Percentiles rank a stretch among this genome's conserved stretches.
These are phyloP conservation scores for Draba incana DNA, from an alignment of 345 rosid genomes.

Conservation along the genomic window DNA sequence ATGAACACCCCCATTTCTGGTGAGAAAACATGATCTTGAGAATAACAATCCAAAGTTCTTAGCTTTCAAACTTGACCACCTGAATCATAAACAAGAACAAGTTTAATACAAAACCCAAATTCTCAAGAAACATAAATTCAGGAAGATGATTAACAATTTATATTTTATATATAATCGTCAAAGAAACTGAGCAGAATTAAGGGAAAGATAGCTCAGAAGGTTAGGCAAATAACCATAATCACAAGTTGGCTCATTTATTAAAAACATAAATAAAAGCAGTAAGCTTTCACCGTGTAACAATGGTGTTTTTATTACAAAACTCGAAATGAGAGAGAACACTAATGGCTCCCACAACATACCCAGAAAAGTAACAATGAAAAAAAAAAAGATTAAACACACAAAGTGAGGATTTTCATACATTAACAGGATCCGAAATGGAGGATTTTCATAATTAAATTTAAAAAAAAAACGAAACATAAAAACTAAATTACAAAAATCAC, in stretches of 20 bases:
- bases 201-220: slow-evolving; percentile 11
- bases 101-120: neutral
- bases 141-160: neutral
- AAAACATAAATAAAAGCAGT: neutral
- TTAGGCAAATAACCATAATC: slow-evolving; percentile 6
- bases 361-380: neutral
- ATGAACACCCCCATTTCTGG: slow-evolving; percentile 71
- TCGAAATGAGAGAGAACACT: slow-evolving; percentile 14
- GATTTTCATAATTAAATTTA: no score
- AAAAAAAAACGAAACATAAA: neutral
- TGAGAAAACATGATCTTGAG: slow-evolving; percentile 49
- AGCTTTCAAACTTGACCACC: slow-evolving; percentile 30
- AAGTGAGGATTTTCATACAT: neutral
- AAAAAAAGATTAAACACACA: neutral
- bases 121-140: slow-evolving; percentile 18
- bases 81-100: slow-evolving; percentile 33
- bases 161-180: slow-evolving; percentile 5
- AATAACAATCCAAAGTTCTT: slow-evolving; percentile 2
- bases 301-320: slow-evolving; percentile 3
- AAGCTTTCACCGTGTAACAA: slow-evolving; percentile 37
- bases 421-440: slow-evolving; percentile 8
- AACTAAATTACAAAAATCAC: slow-evolving; percentile 2
- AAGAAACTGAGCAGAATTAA: slow-evolving; percentile 22
- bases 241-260: slow-evolving; percentile 14
- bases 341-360: neutral